phyloP scores from a whole-genome alignment of 768 basidiomycete species.

The Boletus insuetus region DNA sequence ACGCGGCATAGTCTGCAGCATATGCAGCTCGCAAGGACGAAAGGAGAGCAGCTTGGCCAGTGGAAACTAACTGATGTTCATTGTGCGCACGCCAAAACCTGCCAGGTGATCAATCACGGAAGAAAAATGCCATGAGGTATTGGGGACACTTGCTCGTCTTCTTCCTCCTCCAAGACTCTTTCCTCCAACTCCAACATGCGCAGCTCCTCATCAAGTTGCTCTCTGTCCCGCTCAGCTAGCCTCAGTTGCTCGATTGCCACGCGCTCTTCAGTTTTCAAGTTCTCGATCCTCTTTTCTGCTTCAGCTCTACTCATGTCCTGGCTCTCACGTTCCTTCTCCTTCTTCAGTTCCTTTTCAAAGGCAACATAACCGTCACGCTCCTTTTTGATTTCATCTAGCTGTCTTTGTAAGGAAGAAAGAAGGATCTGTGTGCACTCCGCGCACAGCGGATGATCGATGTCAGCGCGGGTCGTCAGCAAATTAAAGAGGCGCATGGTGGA shows the following conservation, averaged over 20 bases:
- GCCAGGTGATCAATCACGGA: conserved; percentile 7
- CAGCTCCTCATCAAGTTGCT: conserved; percentile 72
- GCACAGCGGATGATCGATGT: conserved; percentile 92
- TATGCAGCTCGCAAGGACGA: conserved; percentile 76
- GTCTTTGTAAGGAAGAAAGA: conserved; percentile 67
- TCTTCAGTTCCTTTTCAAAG: conserved; percentile 84
- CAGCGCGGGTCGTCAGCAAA: conserved; percentile 70
- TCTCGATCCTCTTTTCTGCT: conserved; percentile 70
- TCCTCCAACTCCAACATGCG: conserved; percentile 72
- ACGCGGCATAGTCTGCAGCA: conserved; percentile 68
- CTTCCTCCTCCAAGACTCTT: conserved; percentile 74
- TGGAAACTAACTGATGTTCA: conserved; percentile 59
- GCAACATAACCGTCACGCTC: conserved; percentile 92
- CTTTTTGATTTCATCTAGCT: conserved; percentile 86
- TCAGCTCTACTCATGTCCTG: conserved; percentile 61
- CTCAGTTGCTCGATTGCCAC: conserved; percentile 72
- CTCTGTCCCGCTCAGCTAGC: conserved; percentile 72
- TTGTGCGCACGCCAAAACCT: conserved; percentile 87
- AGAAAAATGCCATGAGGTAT: not conserved
- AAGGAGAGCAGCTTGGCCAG: conserved; percentile 66
- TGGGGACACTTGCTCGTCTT: conserved; percentile 62
- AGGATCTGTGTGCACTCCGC: conserved; percentile 89
- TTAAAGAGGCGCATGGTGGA: conserved; percentile 75
- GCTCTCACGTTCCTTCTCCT: conserved; percentile 72
- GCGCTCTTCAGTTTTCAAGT: conserved; percentile 64